These are phyloP conservation scores for Ganoderma multipileum DNA, from an alignment of 1,284 basidiomycete species.

Conservation along the genomic window DNA sequence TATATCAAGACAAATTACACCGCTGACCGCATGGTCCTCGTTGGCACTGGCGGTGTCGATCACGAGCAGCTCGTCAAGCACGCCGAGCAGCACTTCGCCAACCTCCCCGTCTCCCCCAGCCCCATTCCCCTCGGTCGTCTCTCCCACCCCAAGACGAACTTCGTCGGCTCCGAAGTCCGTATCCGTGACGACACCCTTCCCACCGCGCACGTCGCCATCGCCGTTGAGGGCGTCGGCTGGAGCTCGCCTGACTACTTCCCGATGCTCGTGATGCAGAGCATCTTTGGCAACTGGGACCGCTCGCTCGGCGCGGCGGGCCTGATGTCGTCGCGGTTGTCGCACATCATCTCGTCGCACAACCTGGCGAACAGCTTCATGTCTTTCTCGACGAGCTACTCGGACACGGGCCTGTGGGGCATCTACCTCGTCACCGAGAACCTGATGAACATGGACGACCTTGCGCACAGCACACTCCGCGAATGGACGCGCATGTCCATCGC, in stretches of 20 bases:
- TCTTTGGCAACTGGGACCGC: constrained; percentile 99
- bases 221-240: constrained; percentile 99
- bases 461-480: constrained; percentile 95
- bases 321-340: constrained; percentile 90
- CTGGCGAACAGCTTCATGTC: constrained; percentile 99
- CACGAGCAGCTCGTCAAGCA: constrained; percentile 94
- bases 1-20: constrained; percentile 99
- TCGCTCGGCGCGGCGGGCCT: constrained; percentile 91
- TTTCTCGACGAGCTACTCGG: constrained; percentile 99
- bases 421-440: constrained; percentile 97
- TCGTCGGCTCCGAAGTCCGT: constrained; percentile 96
- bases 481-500: constrained; percentile 96
- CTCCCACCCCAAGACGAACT: constrained; percentile 79
- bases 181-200: constrained; percentile 92
- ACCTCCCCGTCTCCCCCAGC: constrained; percentile 86
- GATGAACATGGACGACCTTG: constrained; percentile 91
- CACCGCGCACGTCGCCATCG: constrained; percentile 94
- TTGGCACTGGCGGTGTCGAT: constrained; percentile 95
- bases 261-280: constrained; percentile 98
- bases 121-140: constrained; percentile 90
- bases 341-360: constrained; percentile 93
- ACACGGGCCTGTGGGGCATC: constrained; percentile 99
- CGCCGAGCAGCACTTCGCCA: constrained; percentile 93
- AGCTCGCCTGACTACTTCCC: constrained; percentile 99
- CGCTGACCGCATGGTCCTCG: constrained; percentile 98